Conservation (phyloP, 441 rosid genomes). For the Mallotus repandus region DNA sequence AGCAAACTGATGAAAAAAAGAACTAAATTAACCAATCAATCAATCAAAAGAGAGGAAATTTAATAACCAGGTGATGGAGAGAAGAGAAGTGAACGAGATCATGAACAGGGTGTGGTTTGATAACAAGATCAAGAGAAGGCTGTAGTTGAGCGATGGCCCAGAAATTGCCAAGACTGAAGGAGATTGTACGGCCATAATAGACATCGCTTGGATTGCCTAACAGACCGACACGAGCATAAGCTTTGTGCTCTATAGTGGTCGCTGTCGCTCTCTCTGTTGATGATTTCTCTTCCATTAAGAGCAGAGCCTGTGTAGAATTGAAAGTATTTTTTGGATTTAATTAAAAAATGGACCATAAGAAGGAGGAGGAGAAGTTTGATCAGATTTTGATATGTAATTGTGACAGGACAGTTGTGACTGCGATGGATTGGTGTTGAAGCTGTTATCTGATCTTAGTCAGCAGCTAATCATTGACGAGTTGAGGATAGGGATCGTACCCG, state of each 20-base stretch:
- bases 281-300: neutral
- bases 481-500: too few relatives aligned
- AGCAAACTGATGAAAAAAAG: neutral
- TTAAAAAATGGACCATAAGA: too few relatives aligned
- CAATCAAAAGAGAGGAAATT: neutral
- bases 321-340: too few relatives aligned
- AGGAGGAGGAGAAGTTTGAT: too few relatives aligned
- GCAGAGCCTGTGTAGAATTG: too few relatives aligned
- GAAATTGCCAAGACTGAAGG: constrained; percentile 70
- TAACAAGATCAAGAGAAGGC: constrained; percentile 58
- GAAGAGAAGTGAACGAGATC: constrained; percentile 75
- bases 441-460: too few relatives aligned
- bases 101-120: constrained; percentile 76
- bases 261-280: constrained; percentile 26
- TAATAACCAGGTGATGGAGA: constrained; percentile 58
- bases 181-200: constrained; percentile 72
- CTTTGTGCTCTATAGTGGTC: constrained; percentile 47
- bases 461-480: too few relatives aligned
- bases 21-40: too few relatives aligned
- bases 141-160: constrained; percentile 71
- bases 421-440: too few relatives aligned
- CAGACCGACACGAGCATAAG: constrained; percentile 65
- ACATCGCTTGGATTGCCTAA: constrained; percentile 93
- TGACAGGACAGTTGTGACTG: too few relatives aligned
- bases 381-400: too few relatives aligned